Evolutionary conservation across 345 rosid genomes (phyloP), one percentile per base, ranked within the genome.

Genomic region (Aegle marmelos): DNA sequence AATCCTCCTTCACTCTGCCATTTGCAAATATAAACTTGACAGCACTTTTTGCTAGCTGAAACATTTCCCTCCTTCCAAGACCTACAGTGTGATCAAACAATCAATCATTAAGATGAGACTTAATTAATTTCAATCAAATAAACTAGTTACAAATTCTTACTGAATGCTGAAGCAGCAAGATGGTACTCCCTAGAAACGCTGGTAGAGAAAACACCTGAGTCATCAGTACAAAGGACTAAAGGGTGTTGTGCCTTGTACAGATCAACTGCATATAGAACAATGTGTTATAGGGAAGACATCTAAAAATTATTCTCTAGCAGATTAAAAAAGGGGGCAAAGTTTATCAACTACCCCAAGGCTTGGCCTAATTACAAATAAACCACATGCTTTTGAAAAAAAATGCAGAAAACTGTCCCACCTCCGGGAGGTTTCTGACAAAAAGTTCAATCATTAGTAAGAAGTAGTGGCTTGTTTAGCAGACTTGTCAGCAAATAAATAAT

Each of bases 141-240:
- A 14, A 72, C 34, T 41, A 27, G 65, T 21, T 37, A 79, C 14
- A 64, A 24, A 48, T n/a, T 82, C 94, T 50, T 59, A 92, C 97
- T 93, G 63, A 94, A 94, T 65, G 98, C 75, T 75, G 90, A 76
- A 53, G 98, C 84, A 24, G 99, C 97, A 7, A 92, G 85, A 72
- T 76, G 41, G 80, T 91, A 96, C 85, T 96, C 98, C 56, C 85
- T 78, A 2, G 90, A 87, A 78, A 94, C 91, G 57, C 85, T 91
- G 31, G 99, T 96, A 27, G 98, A 89, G 75, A 96, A 96, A 70
- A 94, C 93, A 30, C 99, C 98, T 1, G 90, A 62, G 76, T 96
- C 99, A 75, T 96, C 99, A 1, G 99, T 96, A 86, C 99, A 94
- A 76, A 94, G 74, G 60, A 82, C 76, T 83, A 91, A 39, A 50